phyloP scores from a whole-genome alignment of 1,284 basidiomycete genomes.

The Takashimella koratensis region DNA sequence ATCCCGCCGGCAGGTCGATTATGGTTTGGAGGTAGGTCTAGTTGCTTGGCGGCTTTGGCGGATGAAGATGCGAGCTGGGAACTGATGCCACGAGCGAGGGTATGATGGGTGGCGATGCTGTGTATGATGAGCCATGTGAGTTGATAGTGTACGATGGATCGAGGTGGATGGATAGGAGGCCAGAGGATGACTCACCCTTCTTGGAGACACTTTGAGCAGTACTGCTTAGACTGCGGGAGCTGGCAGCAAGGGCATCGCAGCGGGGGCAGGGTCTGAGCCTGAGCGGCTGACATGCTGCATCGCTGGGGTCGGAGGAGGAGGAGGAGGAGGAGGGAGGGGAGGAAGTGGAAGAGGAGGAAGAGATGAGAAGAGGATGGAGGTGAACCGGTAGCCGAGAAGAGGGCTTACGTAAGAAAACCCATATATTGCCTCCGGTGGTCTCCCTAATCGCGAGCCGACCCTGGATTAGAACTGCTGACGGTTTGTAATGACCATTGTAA shows the following conservation, averaged over 20 bases:
- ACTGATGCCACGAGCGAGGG: conserved; percentile 5
- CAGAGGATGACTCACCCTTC: conserved; percentile 28
- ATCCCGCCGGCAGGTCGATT: conserved; percentile 2
- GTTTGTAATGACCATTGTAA: too few species aligned
- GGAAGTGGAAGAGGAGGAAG: not conserved
- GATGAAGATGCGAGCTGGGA: conserved; percentile 8
- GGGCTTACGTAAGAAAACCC: too few species aligned
- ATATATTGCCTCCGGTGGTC: not conserved
- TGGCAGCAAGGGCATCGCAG: conserved; percentile 30
- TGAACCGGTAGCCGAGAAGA: not conserved
- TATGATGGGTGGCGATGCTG: conserved; percentile 14
- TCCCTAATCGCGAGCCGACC: too few species aligned
- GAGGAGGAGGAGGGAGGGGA: not conserved
- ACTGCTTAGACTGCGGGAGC: conserved; percentile 18
- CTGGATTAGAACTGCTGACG: too few species aligned
- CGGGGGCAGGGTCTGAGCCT: too few species aligned
- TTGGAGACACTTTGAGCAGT: conserved; percentile 30
- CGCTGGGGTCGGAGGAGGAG: too few species aligned
- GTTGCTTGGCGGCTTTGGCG: not conserved
- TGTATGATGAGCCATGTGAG: not conserved
- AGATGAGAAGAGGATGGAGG: not conserved
- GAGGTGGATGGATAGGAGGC: not conserved
- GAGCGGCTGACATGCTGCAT: too few species aligned
- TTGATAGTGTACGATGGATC: not conserved
- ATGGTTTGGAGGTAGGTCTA: not conserved